These are phyloP conservation scores for Ceratocystis diversiconidia DNA, from an alignment of 2,329 filamentous ascomycete species.

Conservation along the genomic window DNA sequence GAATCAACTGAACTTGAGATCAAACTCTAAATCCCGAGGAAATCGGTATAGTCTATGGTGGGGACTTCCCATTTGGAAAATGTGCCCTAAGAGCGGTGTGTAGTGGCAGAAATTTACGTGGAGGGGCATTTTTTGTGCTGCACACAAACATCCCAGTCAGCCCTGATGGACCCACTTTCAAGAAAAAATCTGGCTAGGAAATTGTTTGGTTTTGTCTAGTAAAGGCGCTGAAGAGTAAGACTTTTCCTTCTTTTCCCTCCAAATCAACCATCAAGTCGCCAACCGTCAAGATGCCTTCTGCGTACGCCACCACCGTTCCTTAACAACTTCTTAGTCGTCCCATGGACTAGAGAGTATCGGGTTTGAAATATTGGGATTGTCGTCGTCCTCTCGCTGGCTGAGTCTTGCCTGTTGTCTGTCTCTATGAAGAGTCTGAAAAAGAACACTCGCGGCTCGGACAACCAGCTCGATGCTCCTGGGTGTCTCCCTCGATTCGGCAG, in stretches of 20 bases:
- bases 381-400: slow-evolving; percentile 67
- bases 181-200: background rate
- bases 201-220: slow-evolving; percentile 11
- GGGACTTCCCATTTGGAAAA: slow-evolving; percentile 9
- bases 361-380: slow-evolving; percentile 45
- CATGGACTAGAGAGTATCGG: slow-evolving; percentile 16
- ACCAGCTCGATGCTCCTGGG: slow-evolving; percentile 69
- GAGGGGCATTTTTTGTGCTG: slow-evolving; percentile 14
- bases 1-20: slow-evolving; percentile 14
- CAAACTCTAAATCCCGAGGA: slow-evolving; percentile 11
- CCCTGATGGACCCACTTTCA: slow-evolving; percentile 17
- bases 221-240: background rate
- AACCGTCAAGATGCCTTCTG: slow-evolving; percentile 33
- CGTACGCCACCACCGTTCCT: slow-evolving; percentile 35
- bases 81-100: slow-evolving; percentile 25
- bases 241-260: slow-evolving; percentile 12
- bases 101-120: slow-evolving; percentile 26
- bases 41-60: slow-evolving; percentile 13
- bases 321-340: slow-evolving; percentile 23
- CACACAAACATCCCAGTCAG: slow-evolving; percentile 14
- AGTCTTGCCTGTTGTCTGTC: background rate
- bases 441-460: slow-evolving; percentile 21
- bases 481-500: slow-evolving; percentile 43
- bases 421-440: slow-evolving; percentile 12
- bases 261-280: slow-evolving; percentile 15